phyloP scores from a whole-genome alignment of 2,329 filamentous ascomycete species.

The Microcyclosporella mali region DNA sequence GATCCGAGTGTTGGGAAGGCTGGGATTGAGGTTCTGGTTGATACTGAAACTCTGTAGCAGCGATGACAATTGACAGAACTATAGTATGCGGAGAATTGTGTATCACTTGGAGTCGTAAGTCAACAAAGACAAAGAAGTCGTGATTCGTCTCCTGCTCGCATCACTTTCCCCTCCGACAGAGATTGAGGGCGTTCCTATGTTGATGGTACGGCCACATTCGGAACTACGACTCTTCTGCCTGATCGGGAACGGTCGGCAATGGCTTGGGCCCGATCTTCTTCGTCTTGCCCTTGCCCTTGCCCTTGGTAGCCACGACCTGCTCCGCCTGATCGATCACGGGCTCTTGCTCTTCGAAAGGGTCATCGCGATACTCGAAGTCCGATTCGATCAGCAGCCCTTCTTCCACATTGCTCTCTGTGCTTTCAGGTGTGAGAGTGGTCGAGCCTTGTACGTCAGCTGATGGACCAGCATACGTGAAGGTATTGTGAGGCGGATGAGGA shows the following conservation, averaged over 20 bases:
- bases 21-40: conserved; percentile 5
- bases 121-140: too few relatives aligned
- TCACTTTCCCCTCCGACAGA: too few relatives aligned
- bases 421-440: conserved; percentile 1
- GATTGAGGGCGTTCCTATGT: too few relatives aligned
- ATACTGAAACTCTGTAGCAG: not conserved
- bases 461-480: not conserved
- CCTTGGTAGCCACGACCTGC: conserved; percentile 8
- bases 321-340: conserved; percentile 7
- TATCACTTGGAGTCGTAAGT: too few relatives aligned
- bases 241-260: too few relatives aligned
- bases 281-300: conserved; percentile 4
- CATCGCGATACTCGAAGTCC: conserved; percentile 6
- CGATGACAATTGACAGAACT: not conserved
- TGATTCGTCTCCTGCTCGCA: too few relatives aligned
- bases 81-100: not conserved
- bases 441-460: not conserved
- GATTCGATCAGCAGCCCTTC: conserved; percentile 11
- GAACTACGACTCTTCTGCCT: too few relatives aligned
- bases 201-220: too few relatives aligned
- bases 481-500: conserved; percentile 1
- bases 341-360: conserved; percentile 6
- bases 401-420: conserved; percentile 3
- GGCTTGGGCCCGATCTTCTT: not conserved
- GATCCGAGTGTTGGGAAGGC: conserved; percentile 10